These are phyloP conservation scores for Albatrellus ellisii DNA, from an alignment of 768 basidiomycete genomes.

Conservation along the genomic window DNA sequence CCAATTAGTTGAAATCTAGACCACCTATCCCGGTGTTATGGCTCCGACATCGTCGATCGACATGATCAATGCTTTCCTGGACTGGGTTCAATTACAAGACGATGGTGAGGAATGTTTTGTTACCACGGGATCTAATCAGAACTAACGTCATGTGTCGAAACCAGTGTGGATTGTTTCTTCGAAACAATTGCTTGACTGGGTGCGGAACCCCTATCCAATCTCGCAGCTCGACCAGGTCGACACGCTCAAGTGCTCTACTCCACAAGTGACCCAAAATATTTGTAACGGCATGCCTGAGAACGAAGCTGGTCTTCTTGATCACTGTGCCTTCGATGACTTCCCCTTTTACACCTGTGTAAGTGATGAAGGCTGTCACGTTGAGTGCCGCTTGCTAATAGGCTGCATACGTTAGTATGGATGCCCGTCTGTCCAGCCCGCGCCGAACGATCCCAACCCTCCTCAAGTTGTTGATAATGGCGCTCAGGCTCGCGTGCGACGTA, in stretches of 20 bases:
- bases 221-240: slow-evolving; percentile 39
- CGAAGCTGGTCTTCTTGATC: slow-evolving; percentile 44
- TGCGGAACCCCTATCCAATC: slow-evolving; percentile 51
- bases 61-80: slow-evolving; percentile 71
- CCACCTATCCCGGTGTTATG: slow-evolving; percentile 45
- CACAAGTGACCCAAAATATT: slow-evolving; percentile 44
- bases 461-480: slow-evolving; percentile 36
- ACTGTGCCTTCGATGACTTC: slow-evolving; percentile 60
- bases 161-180: slow-evolving; percentile 65
- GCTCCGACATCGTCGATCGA: slow-evolving; percentile 39
- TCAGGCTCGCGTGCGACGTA: slow-evolving; percentile 41
- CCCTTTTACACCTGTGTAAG: slow-evolving; percentile 70
- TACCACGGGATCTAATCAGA: not conserved
- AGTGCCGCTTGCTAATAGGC: not conserved
- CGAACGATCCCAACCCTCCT: slow-evolving; percentile 50
- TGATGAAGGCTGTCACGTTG: slow-evolving; percentile 12
- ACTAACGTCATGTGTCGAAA: not conserved
- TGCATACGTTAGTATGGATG: slow-evolving; percentile 49
- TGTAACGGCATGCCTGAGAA: slow-evolving; percentile 70
- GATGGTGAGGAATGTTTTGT: slow-evolving; percentile 30
- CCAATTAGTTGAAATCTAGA: slow-evolving; percentile 16
- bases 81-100: slow-evolving; percentile 65
- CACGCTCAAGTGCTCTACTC: slow-evolving; percentile 51
- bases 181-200: slow-evolving; percentile 63
- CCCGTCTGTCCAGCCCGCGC: slow-evolving; percentile 38